These are phyloP conservation scores for Crithidia brevicula DNA, from an alignment of 208 protist genomes.

Conservation along the genomic window DNA sequence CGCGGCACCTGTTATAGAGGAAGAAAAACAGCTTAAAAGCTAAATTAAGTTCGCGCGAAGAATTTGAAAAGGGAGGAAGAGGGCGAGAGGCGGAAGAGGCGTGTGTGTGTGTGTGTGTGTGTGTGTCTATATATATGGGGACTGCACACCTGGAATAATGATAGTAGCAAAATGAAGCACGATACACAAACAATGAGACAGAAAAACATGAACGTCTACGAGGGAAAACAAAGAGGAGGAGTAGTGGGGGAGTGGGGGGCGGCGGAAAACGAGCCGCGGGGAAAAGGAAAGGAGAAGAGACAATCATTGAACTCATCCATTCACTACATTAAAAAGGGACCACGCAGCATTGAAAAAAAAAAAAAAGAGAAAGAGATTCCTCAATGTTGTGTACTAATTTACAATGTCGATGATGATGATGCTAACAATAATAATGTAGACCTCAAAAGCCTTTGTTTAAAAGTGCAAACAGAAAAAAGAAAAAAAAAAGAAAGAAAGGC, in stretches of 20 bases:
- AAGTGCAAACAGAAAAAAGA: slow-evolving; percentile 2
- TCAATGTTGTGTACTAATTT: too few species aligned
- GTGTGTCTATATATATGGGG: too few species aligned
- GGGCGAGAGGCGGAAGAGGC: background rate
- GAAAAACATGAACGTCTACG: background rate
- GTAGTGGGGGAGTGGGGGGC: too few species aligned
- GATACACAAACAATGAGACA: background rate
- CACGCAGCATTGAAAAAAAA: background rate
- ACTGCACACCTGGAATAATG: too few species aligned
- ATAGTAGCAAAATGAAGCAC: too few species aligned
- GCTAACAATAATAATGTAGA: slow-evolving; percentile 1
- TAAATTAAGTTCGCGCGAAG: too few species aligned
- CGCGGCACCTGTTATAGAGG: too few species aligned
- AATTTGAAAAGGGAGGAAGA: background rate
- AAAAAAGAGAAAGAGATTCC: slow-evolving; percentile 6
- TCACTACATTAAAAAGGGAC: slow-evolving; percentile 10
- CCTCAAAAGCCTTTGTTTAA: too few species aligned
- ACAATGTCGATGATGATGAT: too few species aligned
- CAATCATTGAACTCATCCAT: too few species aligned
- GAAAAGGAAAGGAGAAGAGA: background rate
- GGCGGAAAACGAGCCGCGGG: background rate
- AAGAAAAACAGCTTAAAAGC: too few species aligned
- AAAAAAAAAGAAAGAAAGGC: background rate
- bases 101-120: background rate
- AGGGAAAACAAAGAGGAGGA: background rate